Evolutionary conservation across 345 rosid species (phyloP).

Genomic region (Theobroma cacao): DNA sequence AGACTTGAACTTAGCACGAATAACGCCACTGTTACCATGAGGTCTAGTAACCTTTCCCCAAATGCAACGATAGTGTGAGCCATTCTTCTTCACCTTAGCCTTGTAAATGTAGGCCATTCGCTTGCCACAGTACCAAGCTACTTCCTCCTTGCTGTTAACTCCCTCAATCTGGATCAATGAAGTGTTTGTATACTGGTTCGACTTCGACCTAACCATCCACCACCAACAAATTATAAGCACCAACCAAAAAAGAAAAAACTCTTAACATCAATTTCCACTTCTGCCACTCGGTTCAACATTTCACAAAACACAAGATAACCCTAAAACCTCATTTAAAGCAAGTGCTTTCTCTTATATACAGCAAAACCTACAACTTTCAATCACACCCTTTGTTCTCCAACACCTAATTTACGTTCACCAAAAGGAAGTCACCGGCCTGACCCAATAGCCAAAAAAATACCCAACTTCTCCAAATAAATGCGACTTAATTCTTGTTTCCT

Average conservation of each 20-base stretch:
- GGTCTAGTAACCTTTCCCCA: slow-evolving; percentile 94
- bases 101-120: slow-evolving; percentile 93
- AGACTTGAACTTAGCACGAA: slow-evolving; percentile 85
- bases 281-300: not conserved
- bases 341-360: not conserved
- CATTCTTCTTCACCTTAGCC: slow-evolving; percentile 82
- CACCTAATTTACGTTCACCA: not conserved
- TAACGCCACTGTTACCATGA: slow-evolving; percentile 93
- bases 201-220: slow-evolving; percentile 60
- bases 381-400: not conserved
- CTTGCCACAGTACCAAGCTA: slow-evolving; percentile 79
- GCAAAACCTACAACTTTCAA: not conserved
- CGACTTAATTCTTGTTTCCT: not conserved
- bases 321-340: not conserved
- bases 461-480: not conserved
- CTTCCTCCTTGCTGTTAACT: slow-evolving; percentile 84
- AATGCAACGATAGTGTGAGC: slow-evolving; percentile 84
- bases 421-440: not conserved
- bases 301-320: not conserved
- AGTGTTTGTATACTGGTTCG: slow-evolving; percentile 79
- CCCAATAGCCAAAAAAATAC: not conserved
- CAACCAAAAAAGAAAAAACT: not conserved
- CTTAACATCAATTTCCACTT: not conserved
- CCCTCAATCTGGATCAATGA: slow-evolving; percentile 89
- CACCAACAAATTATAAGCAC: not conserved